Conservation (phyloP, 2,329 filamentous ascomycete genomes). For the Lachnellula willkommii region DNA sequence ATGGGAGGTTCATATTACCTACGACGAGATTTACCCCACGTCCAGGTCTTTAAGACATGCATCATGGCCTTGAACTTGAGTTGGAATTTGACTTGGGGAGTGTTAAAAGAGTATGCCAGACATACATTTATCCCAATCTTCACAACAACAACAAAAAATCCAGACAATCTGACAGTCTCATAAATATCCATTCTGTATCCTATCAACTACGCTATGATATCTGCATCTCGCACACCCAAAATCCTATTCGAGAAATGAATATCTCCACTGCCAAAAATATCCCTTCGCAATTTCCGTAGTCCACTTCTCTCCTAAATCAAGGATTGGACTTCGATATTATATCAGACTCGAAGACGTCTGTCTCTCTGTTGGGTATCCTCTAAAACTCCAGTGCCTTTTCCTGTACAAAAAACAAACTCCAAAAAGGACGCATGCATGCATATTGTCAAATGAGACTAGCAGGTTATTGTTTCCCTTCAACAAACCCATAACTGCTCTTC, state of each 20-base stretch:
- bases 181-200: slow-evolving; percentile 14
- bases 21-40: no score
- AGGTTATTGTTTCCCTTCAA: slow-evolving; percentile 17
- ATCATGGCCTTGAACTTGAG: no score
- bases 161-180: slow-evolving; percentile 5
- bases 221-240: neutral
- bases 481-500: slow-evolving; percentile 21
- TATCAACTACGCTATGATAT: neutral
- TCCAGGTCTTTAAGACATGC: no score
- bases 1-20: no score
- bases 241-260: slow-evolving; percentile 4
- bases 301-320: neutral
- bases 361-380: neutral
- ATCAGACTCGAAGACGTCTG: neutral
- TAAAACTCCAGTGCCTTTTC: neutral
- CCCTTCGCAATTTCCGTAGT: neutral
- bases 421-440: neutral
- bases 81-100: no score
- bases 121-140: neutral
- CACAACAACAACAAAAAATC: neutral
- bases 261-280: slow-evolving; percentile 14
- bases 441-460: neutral
- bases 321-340: neutral
- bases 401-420: neutral
- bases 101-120: neutral